Conservation (phyloP, 805 yeast genomes). For the Metschnikowia drakensbergensis region DNA sequence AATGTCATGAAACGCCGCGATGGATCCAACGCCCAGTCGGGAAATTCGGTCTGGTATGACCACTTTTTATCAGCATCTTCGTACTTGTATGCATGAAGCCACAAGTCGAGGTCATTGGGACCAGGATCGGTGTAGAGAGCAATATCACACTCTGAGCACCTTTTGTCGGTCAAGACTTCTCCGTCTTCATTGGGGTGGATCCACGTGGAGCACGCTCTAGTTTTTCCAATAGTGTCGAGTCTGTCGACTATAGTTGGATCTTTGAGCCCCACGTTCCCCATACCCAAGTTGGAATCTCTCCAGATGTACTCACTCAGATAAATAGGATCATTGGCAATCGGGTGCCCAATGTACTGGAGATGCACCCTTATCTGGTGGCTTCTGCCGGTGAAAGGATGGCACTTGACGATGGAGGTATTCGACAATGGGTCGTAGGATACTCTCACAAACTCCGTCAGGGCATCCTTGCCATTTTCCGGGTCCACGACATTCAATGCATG, state of each 20-base stretch:
- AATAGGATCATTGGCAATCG: slow-evolving; percentile 90
- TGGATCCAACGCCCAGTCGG: slow-evolving; percentile 73
- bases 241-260: slow-evolving; percentile 43
- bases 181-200: slow-evolving; percentile 56
- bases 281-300: slow-evolving; percentile 69
- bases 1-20: slow-evolving; percentile 62
- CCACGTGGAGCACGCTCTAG: slow-evolving; percentile 66
- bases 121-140: slow-evolving; percentile 86
- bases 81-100: slow-evolving; percentile 88
- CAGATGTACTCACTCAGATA: slow-evolving; percentile 76
- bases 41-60: slow-evolving; percentile 72
- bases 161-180: slow-evolving; percentile 56
- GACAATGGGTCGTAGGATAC: slow-evolving; percentile 60
- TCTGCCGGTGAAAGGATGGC: slow-evolving; percentile 87
- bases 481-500: slow-evolving; percentile 59
- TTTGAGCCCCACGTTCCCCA: slow-evolving; percentile 46
- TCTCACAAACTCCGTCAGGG: slow-evolving; percentile 66
- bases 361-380: slow-evolving; percentile 96
- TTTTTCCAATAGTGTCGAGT: slow-evolving; percentile 68
- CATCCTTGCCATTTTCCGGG: slow-evolving; percentile 56
- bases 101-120: slow-evolving; percentile 76
- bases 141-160: slow-evolving; percentile 64
- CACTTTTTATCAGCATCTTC: slow-evolving; percentile 56
- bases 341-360: slow-evolving; percentile 80
- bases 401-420: slow-evolving; percentile 65